Evolutionary conservation across 2,329 filamentous ascomycete species (phyloP).

Genomic region (Diaporthe sp.): DNA sequence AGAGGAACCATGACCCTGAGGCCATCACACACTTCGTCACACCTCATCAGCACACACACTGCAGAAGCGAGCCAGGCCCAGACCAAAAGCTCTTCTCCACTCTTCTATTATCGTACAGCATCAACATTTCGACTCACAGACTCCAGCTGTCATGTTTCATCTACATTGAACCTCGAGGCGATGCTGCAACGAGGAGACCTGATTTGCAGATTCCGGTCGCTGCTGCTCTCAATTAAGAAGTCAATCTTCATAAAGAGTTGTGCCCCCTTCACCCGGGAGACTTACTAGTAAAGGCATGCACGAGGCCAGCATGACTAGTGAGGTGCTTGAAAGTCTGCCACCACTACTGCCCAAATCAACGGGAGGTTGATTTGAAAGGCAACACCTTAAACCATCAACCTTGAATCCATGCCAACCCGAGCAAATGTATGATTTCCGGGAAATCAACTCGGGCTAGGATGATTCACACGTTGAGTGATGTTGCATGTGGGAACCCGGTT

Average conservation of each 20-base stretch:
- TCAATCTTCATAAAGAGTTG: not conserved
- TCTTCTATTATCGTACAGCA: not conserved
- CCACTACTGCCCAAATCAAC: not conserved
- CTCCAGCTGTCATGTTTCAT: conserved; percentile 21
- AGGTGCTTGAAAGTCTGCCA: not conserved
- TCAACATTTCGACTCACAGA: not conserved
- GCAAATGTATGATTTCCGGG: conserved; percentile 11
- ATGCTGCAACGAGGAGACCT: not conserved
- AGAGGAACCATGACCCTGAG: not conserved
- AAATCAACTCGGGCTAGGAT: not conserved
- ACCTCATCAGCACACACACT: conserved; percentile 7
- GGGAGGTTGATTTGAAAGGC: not conserved
- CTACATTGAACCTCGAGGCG: not conserved
- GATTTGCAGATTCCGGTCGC: not conserved
- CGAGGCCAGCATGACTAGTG: not conserved
- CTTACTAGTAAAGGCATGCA: not conserved
- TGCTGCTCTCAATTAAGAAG: not conserved
- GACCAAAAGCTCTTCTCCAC: not conserved
- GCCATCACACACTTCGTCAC: conserved; percentile 14
- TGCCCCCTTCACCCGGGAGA: not conserved
- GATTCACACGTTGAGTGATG: not conserved
- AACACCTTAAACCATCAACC: not conserved
- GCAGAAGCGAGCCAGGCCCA: not conserved
- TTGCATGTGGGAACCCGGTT: not conserved
- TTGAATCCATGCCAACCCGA: not conserved